phyloP scores from a whole-genome alignment of 1,139 yeast species.

The Schizosaccharomyces versatilis region DNA sequence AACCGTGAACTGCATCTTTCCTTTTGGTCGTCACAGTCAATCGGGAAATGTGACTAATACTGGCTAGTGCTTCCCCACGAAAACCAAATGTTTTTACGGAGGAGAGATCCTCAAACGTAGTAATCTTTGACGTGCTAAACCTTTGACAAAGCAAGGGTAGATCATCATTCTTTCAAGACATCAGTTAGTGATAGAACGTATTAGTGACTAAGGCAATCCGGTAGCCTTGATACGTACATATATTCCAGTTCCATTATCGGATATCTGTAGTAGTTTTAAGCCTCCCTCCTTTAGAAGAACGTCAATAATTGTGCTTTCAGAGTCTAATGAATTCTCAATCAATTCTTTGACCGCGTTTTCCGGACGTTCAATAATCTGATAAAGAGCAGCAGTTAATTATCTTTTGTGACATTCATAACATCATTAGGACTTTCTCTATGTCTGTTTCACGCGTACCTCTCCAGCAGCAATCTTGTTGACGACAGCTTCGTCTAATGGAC shows the following conservation, averaged over 20 bases:
- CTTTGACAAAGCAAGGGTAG: conserved; percentile 38
- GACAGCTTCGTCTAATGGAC: conserved; percentile 39
- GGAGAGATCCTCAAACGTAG: conserved; percentile 29
- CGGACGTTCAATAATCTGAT: conserved; percentile 63
- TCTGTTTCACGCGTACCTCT: conserved; percentile 22
- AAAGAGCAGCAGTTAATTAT: neutral
- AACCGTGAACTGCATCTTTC: conserved; percentile 38
- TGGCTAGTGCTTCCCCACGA: conserved; percentile 62
- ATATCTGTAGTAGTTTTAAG: conserved; percentile 34
- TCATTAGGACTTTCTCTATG: neutral
- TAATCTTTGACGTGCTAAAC: conserved; percentile 51
- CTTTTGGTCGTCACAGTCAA: conserved; percentile 64
- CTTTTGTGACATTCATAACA: neutral
- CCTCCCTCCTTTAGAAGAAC: conserved; percentile 47
- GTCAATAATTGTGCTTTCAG: conserved; percentile 40
- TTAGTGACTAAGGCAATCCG: neutral
- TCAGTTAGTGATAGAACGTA: neutral
- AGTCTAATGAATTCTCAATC: conserved; percentile 62
- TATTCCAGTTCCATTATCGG: conserved; percentile 66
- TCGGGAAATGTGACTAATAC: conserved; percentile 39
- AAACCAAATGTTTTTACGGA: conserved; percentile 44
- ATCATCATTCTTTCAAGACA: conserved; percentile 28
- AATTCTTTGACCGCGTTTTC: conserved; percentile 65
- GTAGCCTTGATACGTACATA: conserved; percentile 12
- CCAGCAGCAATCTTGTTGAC: conserved; percentile 93